A percentile compares a stretch with the other conserved stretches of the same genome.
Evolutionary conservation across 2,329 filamentous ascomycete genomes (phyloP).

Genomic region (Aspergillus sp.): DNA sequence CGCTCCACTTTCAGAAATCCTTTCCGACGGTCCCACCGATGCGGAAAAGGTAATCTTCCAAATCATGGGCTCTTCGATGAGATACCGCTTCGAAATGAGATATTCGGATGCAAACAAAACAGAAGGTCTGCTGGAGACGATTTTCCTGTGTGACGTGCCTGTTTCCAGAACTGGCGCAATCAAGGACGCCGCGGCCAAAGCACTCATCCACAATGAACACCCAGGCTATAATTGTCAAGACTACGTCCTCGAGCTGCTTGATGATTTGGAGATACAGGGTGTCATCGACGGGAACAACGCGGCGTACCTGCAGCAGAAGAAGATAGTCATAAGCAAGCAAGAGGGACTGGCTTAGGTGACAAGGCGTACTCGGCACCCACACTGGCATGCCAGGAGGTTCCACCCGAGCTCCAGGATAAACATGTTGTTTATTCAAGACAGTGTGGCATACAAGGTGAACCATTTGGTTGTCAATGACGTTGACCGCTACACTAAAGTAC

Average conservation of each 20-base stretch:
- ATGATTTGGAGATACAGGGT: constrained; percentile 12
- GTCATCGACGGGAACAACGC: constrained; percentile 11
- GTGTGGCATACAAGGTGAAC: no score
- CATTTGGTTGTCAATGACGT: no score
- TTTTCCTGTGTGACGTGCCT: constrained; percentile 9
- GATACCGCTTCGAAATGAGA: constrained; percentile 4
- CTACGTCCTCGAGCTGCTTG: constrained; percentile 26
- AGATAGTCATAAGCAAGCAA: constrained; percentile 5
- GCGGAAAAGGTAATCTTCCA: not conserved
- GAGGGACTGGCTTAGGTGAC: no score
- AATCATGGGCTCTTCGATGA: not conserved
- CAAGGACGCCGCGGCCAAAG: constrained; percentile 14
- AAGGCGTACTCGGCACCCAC: no score
- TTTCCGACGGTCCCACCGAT: constrained; percentile 8
- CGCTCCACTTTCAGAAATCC: not conserved
- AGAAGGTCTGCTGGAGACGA: constrained; percentile 1
- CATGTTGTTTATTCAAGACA: no score
- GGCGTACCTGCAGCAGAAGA: constrained; percentile 7
- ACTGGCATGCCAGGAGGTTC: no score
- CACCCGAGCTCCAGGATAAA: no score
- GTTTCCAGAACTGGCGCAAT: constrained; percentile 10
- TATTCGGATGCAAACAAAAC: not conserved
- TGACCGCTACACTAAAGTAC: no score
- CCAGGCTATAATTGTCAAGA: constrained; percentile 27
- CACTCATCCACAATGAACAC: constrained; percentile 18